Evolutionary conservation across 495 filamentous ascomycete species (phyloP).

Genomic region (Staphylotrichum tortipilum): DNA sequence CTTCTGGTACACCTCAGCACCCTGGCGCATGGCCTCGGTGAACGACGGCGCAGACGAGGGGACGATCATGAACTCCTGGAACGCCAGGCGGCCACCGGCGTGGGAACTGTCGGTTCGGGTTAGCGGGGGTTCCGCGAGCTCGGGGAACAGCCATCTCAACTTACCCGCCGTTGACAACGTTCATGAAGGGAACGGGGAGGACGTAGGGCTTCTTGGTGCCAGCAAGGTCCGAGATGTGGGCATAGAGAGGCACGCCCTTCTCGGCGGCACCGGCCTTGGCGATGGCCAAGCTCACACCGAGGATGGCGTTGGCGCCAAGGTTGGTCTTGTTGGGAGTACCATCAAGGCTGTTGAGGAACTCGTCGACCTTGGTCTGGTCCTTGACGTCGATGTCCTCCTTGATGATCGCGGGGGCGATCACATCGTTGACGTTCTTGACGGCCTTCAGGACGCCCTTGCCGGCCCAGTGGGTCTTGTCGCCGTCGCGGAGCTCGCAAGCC

Average conservation of each 20-base stretch:
- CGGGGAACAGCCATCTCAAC: conserved; percentile 1
- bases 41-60: conserved; percentile 76
- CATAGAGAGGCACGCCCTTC: conserved; percentile 96
- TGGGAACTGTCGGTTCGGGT: conserved; percentile 56
- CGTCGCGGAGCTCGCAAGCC: conserved; percentile 96
- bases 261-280: conserved; percentile 98
- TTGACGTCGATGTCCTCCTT: conserved; percentile 91
- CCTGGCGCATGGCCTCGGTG: conserved; percentile 91
- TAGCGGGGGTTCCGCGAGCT: conserved; percentile 10
- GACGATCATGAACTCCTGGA: conserved; percentile 99
- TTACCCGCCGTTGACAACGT: conserved; percentile 93
- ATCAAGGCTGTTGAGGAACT: conserved; percentile 93
- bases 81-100: conserved; percentile 95
- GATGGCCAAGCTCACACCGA: conserved; percentile 90
- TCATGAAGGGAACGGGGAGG: conserved; percentile 98
- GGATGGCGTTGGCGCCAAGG: conserved; percentile 96
- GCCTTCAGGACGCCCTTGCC: conserved; percentile 97
- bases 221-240: conserved; percentile 95
- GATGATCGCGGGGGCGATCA: conserved; percentile 87
- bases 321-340: conserved; percentile 96
- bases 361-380: conserved; percentile 88
- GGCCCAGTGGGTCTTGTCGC: conserved; percentile 92
- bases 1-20: conserved; percentile 94
- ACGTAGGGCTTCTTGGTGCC: conserved; percentile 99
- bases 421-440: conserved; percentile 89